Conservation (phyloP, 306 rosid genomes). For the Cicer judaicum region DNA sequence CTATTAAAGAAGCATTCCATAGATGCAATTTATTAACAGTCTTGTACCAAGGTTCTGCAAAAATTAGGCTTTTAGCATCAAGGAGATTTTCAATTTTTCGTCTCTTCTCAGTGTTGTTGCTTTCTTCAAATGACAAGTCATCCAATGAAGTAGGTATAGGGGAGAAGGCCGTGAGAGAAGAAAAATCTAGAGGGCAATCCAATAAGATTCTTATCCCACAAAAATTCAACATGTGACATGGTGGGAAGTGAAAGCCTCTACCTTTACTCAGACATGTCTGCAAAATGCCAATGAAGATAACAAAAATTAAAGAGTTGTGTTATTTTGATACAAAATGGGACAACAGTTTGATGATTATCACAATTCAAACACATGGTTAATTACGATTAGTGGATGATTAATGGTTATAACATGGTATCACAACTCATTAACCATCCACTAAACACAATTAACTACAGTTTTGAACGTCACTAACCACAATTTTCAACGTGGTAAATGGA, state of each 20-base stretch:
- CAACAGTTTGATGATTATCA: too few relatives aligned
- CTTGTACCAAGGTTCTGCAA: constrained; percentile 84
- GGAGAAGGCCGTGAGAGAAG: constrained; percentile 76
- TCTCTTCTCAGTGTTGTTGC: constrained; percentile 40
- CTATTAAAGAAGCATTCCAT: constrained; percentile 69
- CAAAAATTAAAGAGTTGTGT: background rate
- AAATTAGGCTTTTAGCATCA: constrained; percentile 56
- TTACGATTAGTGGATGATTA: too few relatives aligned
- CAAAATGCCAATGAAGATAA: constrained; percentile 14
- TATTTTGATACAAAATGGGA: too few relatives aligned
- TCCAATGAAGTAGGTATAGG: constrained; percentile 60
- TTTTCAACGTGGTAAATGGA: too few relatives aligned
- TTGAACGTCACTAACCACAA: too few relatives aligned
- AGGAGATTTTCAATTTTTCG: constrained; percentile 61
- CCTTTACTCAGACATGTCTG: constrained; percentile 87
- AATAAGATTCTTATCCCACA: constrained; percentile 78
- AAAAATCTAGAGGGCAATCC: constrained; percentile 86
- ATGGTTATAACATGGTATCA: too few relatives aligned
- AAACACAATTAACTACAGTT: too few relatives aligned
- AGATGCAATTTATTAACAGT: constrained; percentile 64
- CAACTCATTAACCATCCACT: too few relatives aligned
- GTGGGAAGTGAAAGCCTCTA: constrained; percentile 72
- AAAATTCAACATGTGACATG: constrained; percentile 75
- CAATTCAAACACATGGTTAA: too few relatives aligned
- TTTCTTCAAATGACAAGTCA: constrained; percentile 40